phyloP scores from a whole-genome alignment of 352 stramenopile species.

The Globisporangium ultimum region DNA sequence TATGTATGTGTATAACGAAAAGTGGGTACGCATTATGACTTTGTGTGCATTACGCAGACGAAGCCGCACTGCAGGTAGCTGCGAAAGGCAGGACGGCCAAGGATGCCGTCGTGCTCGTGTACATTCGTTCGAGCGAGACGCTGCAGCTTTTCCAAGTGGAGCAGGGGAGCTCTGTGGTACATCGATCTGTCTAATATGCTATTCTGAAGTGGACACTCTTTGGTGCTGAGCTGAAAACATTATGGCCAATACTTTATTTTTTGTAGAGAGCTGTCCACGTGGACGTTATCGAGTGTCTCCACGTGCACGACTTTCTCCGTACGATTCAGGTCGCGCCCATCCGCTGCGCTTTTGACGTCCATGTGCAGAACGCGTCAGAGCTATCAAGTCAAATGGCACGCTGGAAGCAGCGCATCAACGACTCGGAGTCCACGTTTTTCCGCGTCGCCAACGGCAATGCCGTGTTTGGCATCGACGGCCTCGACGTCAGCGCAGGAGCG shows the following conservation, averaged over 20 bases:
- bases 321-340: slow-evolving; percentile 28
- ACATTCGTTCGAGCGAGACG: slow-evolving; percentile 16
- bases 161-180: background rate
- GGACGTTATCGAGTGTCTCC: slow-evolving; percentile 33
- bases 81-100: background rate
- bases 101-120: slow-evolving; percentile 20
- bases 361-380: slow-evolving; percentile 12
- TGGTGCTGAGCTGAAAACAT: too few species aligned
- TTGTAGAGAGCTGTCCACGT: slow-evolving; percentile 17
- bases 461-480: slow-evolving; percentile 31
- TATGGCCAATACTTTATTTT: background rate
- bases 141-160: slow-evolving; percentile 12
- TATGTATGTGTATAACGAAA: background rate
- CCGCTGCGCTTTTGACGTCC: slow-evolving; percentile 37
- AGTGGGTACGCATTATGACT: background rate
- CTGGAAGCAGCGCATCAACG: slow-evolving; percentile 24
- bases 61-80: slow-evolving; percentile 3
- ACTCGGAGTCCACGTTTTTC: slow-evolving; percentile 29
- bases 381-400: slow-evolving; percentile 22
- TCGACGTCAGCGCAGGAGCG: slow-evolving; percentile 15
- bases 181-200: background rate
- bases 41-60: background rate
- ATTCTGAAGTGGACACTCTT: too few species aligned
- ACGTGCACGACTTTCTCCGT: slow-evolving; percentile 46
- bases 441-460: slow-evolving; percentile 22